phyloP scores from a whole-genome alignment of 495 filamentous ascomycete genomes.

The Aeminium ludgeri region DNA sequence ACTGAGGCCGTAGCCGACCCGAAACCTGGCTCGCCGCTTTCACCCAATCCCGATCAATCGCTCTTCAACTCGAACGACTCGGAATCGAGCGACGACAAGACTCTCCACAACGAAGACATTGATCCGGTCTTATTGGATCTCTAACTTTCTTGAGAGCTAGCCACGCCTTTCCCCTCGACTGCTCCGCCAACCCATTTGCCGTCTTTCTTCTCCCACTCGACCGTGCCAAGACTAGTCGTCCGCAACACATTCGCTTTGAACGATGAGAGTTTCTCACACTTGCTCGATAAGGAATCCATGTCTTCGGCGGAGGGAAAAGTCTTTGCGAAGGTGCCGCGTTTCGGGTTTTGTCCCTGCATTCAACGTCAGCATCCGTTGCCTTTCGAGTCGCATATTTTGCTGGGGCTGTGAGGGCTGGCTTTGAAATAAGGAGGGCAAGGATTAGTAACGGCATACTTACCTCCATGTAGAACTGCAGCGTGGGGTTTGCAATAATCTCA shows the following conservation, averaged over 20 bases:
- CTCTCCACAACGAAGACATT: no score
- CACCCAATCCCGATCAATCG: no score
- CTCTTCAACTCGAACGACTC: no score
- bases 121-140: no score
- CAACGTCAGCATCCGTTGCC: not conserved
- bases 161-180: slow-evolving; percentile 1
- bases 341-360: slow-evolving; percentile 14
- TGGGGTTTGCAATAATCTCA: slow-evolving; percentile 18
- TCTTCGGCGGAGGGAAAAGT: slow-evolving; percentile 14
- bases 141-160: no score
- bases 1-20: no score
- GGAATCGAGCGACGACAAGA: no score
- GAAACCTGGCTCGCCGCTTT: no score
- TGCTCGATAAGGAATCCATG: slow-evolving; percentile 9
- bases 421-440: no score
- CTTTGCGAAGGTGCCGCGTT: slow-evolving; percentile 6
- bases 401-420: no score
- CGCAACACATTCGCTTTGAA: slow-evolving; percentile 16
- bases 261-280: slow-evolving; percentile 12
- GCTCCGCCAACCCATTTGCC: slow-evolving; percentile 16
- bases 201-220: slow-evolving; percentile 15
- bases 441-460: slow-evolving; percentile 9
- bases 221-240: slow-evolving; percentile 12
- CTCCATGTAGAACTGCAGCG: slow-evolving; percentile 16
- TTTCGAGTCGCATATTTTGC: no score